Conservation (phyloP, 371 early-diverging fungal species). For the Mortierella sp. region DNA sequence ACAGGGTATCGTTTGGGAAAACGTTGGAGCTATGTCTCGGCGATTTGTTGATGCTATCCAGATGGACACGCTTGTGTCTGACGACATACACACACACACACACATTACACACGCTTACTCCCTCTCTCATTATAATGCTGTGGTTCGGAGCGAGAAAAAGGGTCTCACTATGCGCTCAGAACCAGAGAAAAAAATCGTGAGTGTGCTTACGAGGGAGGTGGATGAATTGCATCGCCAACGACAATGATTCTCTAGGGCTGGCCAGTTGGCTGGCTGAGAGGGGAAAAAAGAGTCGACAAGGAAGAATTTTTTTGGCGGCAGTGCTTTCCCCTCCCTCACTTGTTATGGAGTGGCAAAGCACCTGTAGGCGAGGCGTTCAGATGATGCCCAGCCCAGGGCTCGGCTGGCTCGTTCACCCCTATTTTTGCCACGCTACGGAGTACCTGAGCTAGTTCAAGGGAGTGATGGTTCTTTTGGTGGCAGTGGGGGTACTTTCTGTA, state of each 20-base stretch:
- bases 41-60: neutral
- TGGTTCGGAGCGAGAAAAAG: conserved; percentile 8
- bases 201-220: neutral
- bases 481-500: too few species aligned
- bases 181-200: neutral
- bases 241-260: neutral
- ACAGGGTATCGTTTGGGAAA: too few species aligned
- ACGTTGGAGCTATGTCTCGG: neutral
- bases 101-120: neutral
- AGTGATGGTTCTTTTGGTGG: too few species aligned
- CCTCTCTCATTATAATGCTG: neutral
- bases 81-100: neutral
- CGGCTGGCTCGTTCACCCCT: too few species aligned
- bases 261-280: neutral
- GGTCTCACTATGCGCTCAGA: conserved; percentile 7
- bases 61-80: neutral
- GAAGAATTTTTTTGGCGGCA: neutral
- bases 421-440: too few species aligned
- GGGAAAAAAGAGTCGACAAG: neutral
- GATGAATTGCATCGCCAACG: neutral
- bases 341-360: conserved; percentile 3
- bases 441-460: too few species aligned
- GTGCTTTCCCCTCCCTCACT: neutral
- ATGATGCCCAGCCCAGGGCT: conserved; percentile 4
- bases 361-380: too few species aligned